phyloP scores from a whole-genome alignment of 805 yeast species.

The Metschnikowia chrysomelidarum region DNA sequence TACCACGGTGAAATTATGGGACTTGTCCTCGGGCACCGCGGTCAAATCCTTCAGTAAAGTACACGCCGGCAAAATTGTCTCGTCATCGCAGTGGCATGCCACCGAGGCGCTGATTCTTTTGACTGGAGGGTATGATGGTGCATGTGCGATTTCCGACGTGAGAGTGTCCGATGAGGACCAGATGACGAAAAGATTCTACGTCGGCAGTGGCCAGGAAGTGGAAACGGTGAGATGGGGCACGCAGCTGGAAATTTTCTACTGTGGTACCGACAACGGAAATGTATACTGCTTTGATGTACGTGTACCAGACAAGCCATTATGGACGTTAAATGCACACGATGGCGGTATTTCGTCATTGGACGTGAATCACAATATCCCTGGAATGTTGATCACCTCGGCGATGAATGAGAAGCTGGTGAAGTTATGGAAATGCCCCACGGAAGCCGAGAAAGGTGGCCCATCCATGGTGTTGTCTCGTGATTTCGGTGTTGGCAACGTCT shows the following conservation, averaged over 20 bases:
- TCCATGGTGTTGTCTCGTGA: constrained; percentile 89
- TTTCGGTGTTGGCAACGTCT: constrained; percentile 90
- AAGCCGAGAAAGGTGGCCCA: constrained; percentile 49
- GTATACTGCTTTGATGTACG: constrained; percentile 88
- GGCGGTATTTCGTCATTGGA: constrained; percentile 84
- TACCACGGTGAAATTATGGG: constrained; percentile 94
- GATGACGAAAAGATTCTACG: constrained; percentile 64
- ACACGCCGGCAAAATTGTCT: constrained; percentile 79
- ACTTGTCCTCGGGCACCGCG: constrained; percentile 68
- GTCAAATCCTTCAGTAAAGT: constrained; percentile 71
- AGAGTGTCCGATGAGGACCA: constrained; percentile 61
- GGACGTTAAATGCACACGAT: constrained; percentile 98
- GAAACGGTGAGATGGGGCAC: constrained; percentile 78
- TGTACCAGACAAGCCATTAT: constrained; percentile 63
- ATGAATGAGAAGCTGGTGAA: constrained; percentile 86
- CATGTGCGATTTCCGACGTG: constrained; percentile 79
- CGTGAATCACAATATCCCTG: constrained; percentile 63
- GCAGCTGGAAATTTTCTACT: constrained; percentile 55
- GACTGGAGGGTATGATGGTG: constrained; percentile 93
- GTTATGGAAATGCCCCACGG: constrained; percentile 74
- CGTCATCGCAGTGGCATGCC: constrained; percentile 83
- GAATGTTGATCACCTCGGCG: constrained; percentile 81
- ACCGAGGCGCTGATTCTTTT: constrained; percentile 64
- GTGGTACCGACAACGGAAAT: constrained; percentile 90
- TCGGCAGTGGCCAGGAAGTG: constrained; percentile 72